Evolutionary conservation across 1,139 yeast species (phyloP), one percentile per base, ranked within the genome.

Genomic region (Pichia terricola): DNA sequence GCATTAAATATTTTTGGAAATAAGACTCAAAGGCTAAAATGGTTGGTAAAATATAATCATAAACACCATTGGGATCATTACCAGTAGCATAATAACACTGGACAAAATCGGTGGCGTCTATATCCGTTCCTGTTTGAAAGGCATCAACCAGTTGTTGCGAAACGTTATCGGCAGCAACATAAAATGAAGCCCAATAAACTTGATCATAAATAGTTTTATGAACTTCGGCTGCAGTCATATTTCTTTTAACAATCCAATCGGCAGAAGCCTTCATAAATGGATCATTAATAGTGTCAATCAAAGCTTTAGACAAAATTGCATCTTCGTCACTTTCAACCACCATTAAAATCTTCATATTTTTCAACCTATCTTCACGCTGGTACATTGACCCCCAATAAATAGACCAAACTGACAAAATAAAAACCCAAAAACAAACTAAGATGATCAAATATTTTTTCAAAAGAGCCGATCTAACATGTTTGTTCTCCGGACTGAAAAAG

Each of bases 301-400:
- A 52, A 1, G 71, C 62, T 26, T 66, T 45, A 50, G 78, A 61
- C 53, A 67, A 48, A 45, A 66, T 42, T 52, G 69, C 66, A 26
- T 59, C 55, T 1, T 53, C 40, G 22, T 56, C 54, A 49, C 77
- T 80, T 48, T 72, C 75, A 43, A 70, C 61, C 27, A 71, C 70
- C 33, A 79, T 71, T 43, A 73, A 59, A 56, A 72, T 62, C 27
- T 67, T 61, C 49, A 79, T 57, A 50, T 75, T 69, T 10, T 54
- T 54, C 34, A 61, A 58, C 28, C 80, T 58, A 5, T 52, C 46
- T 2, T 50, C 50, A 42, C 84, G 61, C 28, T 65, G 50, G 54
- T 66, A 78, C 54, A 71, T 62, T 1, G 81, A 64, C 1, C 82
- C 86, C 83, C 85, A 79, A 55, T 75, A 79, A 22, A 79, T 60